Percentiles rank a stretch among this genome's conserved stretches.
Evolutionary conservation across 768 basidiomycete species (phyloP).

Genomic region (Pisolithus sp.): DNA sequence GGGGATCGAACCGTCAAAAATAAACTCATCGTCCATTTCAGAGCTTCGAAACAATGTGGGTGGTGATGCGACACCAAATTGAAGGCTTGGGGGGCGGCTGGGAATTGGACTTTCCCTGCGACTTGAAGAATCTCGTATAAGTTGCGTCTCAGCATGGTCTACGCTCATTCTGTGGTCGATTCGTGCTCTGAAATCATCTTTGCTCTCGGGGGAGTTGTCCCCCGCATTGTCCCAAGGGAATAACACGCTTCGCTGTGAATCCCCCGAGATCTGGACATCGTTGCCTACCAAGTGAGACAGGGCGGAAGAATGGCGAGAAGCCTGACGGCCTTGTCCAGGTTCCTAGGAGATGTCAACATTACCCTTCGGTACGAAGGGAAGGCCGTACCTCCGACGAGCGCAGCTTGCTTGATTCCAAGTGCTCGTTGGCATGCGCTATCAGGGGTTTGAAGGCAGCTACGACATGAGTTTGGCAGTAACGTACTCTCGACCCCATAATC

Average conservation of each 20-base stretch:
- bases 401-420: slow-evolving; percentile 18
- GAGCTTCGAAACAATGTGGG: slow-evolving; percentile 32
- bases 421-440: slow-evolving; percentile 3
- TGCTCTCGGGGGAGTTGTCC: slow-evolving; percentile 49
- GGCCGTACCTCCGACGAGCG: slow-evolving; percentile 53
- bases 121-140: slow-evolving; percentile 52
- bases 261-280: slow-evolving; percentile 34
- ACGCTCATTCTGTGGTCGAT: slow-evolving; percentile 43
- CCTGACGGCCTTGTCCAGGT: slow-evolving; percentile 78
- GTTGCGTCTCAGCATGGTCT: slow-evolving; percentile 45
- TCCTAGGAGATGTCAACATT: slow-evolving; percentile 43
- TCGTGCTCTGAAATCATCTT: slow-evolving; percentile 24
- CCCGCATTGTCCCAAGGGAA: slow-evolving; percentile 86
- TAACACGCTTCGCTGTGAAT: slow-evolving; percentile 62
- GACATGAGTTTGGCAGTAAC: neutral
- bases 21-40: slow-evolving; percentile 55
- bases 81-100: slow-evolving; percentile 40
- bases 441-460: neutral
- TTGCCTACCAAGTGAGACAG: slow-evolving; percentile 45
- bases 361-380: neutral
- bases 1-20: slow-evolving; percentile 50
- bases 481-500: slow-evolving; percentile 20
- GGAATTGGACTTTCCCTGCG: slow-evolving; percentile 53
- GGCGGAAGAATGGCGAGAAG: slow-evolving; percentile 50
- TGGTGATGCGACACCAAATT: slow-evolving; percentile 44